Conservation (phyloP, 2,329 filamentous ascomycete species). For the Venturiaceae sp. region DNA sequence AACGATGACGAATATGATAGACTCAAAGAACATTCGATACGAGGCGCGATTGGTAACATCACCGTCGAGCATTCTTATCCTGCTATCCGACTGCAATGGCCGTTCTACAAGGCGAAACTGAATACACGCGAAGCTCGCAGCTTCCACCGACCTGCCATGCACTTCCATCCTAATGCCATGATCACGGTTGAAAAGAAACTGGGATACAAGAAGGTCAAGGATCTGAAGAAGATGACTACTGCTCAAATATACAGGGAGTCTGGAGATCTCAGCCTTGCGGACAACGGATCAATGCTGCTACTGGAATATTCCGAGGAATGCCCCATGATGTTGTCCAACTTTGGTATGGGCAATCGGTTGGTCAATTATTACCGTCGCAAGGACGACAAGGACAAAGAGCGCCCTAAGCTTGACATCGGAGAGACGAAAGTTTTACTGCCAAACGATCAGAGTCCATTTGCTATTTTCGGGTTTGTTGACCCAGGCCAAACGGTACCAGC, state of each 20-base stretch:
- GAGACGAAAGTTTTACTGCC: conserved; percentile 81
- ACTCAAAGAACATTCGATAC: conserved; percentile 87
- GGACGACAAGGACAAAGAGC: conserved; percentile 63
- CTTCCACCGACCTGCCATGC: conserved; percentile 73
- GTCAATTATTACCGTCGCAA: conserved; percentile 95
- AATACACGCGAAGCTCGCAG: conserved; percentile 62
- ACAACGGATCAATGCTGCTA: conserved; percentile 80
- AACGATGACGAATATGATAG: conserved; percentile 95
- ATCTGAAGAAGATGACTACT: conserved; percentile 70
- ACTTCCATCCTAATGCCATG: conserved; percentile 59
- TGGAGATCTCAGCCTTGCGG: conserved; percentile 73
- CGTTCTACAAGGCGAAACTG: conserved; percentile 87
- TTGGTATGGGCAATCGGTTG: conserved; percentile 91
- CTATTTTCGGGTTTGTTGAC: conserved; percentile 87
- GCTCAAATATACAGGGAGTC: conserved; percentile 70
- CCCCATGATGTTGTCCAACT: conserved; percentile 85
- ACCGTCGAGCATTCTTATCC: conserved; percentile 93
- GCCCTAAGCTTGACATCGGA: conserved; percentile 75
- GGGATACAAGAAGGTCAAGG: conserved; percentile 53
- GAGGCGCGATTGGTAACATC: conserved; percentile 82
- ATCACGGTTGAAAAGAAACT: conserved; percentile 52
- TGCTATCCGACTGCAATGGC: conserved; percentile 83
- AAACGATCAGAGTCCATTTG: conserved; percentile 93
- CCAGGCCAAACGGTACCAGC: conserved; percentile 84
- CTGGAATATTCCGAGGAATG: conserved; percentile 95